Evolutionary conservation across 495 filamentous ascomycete genomes (phyloP).

Genomic region (Symbiotaphrina buchneri): DNA sequence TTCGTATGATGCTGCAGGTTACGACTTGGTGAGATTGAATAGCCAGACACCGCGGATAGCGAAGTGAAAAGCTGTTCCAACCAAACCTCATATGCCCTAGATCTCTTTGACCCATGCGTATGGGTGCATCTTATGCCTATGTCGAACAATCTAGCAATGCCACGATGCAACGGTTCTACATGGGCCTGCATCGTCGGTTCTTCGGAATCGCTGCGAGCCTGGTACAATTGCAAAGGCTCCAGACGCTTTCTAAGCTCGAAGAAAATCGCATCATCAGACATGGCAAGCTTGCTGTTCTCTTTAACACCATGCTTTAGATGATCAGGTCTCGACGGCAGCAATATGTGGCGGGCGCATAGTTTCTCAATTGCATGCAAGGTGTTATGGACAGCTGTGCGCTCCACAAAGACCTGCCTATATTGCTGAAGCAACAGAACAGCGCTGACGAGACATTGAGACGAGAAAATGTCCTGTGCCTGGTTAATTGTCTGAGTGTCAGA

Average conservation of each 20-base stretch:
- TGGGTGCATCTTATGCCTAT: slow-evolving; percentile 9
- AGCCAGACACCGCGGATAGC: slow-evolving; percentile 4
- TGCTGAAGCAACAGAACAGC: slow-evolving; percentile 8
- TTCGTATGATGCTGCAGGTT: slow-evolving; percentile 1
- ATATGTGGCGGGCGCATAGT: slow-evolving; percentile 43
- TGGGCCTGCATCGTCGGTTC: slow-evolving; percentile 3
- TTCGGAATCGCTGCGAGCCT: too few relatives aligned
- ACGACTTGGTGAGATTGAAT: background rate
- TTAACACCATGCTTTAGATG: too few relatives aligned
- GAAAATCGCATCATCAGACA: too few relatives aligned
- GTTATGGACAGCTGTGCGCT: background rate
- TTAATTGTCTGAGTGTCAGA: too few relatives aligned
- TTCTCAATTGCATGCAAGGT: slow-evolving; percentile 24
- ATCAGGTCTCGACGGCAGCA: slow-evolving; percentile 31
- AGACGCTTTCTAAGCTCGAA: too few relatives aligned
- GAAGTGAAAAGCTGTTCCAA: slow-evolving; percentile 11
- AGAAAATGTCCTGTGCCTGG: slow-evolving; percentile 10
- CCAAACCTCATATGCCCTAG: slow-evolving; percentile 11
- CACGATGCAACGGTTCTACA: slow-evolving; percentile 3
- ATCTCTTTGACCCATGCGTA: slow-evolving; percentile 6
- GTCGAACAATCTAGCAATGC: slow-evolving; percentile 11
- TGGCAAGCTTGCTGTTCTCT: too few relatives aligned
- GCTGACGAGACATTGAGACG: slow-evolving; percentile 8
- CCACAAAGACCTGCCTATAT: slow-evolving; percentile 1
- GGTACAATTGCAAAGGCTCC: too few relatives aligned